A percentile compares a stretch with the other conserved stretches of the same genome.
phyloP scores from a whole-genome alignment of 192 early-diverging fungal genomes.

The Entomortierella lignicola region DNA sequence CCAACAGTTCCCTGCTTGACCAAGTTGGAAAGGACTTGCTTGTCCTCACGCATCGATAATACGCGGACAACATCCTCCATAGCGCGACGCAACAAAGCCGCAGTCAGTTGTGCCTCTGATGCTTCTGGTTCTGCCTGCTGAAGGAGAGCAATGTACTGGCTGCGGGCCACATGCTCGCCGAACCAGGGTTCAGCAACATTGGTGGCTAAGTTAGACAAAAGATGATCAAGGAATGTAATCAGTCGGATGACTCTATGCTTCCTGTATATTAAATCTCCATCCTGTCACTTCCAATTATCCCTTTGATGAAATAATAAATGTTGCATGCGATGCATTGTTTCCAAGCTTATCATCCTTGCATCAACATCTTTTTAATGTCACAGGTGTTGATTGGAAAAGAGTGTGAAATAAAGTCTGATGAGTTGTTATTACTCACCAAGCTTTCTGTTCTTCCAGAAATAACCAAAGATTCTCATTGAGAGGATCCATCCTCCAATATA shows the following conservation, averaged over 20 bases:
- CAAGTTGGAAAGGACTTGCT: conserved; percentile 79
- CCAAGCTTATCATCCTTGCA: too few relatives aligned
- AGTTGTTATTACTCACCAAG: conserved; percentile 29
- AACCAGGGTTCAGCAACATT: conserved; percentile 76
- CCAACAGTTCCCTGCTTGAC: conserved; percentile 86
- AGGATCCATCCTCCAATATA: conserved; percentile 57
- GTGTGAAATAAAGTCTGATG: not conserved
- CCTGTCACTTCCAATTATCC: too few relatives aligned
- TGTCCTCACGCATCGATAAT: conserved; percentile 83
- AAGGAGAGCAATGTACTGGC: conserved; percentile 77
- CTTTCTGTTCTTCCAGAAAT: conserved; percentile 57
- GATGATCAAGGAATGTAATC: not conserved
- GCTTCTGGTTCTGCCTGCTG: conserved; percentile 69
- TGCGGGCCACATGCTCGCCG: conserved; percentile 69
- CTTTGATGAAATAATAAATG: too few relatives aligned
- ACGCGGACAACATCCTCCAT: conserved; percentile 85
- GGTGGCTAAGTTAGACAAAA: conserved; percentile 19
- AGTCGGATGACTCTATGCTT: too few relatives aligned
- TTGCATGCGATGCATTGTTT: too few relatives aligned
- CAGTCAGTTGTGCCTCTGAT: conserved; percentile 69
- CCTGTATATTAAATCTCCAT: too few relatives aligned
- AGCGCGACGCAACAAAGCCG: conserved; percentile 87
- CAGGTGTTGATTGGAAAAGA: not conserved
- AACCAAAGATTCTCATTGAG: conserved; percentile 55
- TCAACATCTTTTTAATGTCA: not conserved